phyloP scores from a whole-genome alignment of 1,284 basidiomycete genomes.

The Pseudozyma flocculosa region DNA sequence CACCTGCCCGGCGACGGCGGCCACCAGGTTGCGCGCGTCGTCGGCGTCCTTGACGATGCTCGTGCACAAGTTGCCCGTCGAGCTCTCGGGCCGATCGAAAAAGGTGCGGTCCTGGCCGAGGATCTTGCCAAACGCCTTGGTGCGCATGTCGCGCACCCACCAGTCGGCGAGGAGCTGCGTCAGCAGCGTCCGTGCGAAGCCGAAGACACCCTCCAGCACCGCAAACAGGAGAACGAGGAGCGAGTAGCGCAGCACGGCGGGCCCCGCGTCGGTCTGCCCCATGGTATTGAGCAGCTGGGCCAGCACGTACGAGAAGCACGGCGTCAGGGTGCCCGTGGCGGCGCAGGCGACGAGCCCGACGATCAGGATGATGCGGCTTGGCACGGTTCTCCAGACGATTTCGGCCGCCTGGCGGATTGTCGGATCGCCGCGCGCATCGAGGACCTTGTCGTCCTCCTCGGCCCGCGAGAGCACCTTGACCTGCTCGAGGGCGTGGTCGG shows the following conservation, averaged over 20 bases:
- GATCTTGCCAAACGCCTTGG: slow-evolving; percentile 66
- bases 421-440: not conserved
- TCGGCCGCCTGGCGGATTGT: slow-evolving; percentile 7
- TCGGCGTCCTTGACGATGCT: slow-evolving; percentile 85
- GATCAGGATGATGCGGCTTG: slow-evolving; percentile 70
- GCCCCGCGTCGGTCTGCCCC: slow-evolving; percentile 68
- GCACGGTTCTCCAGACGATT: slow-evolving; percentile 71
- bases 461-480: not conserved
- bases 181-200: slow-evolving; percentile 63
- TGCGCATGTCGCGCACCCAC: slow-evolving; percentile 75
- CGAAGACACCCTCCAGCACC: slow-evolving; percentile 74
- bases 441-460: not conserved
- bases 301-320: slow-evolving; percentile 86
- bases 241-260: slow-evolving; percentile 37
- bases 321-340: slow-evolving; percentile 77
- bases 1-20: slow-evolving; percentile 71
- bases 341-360: slow-evolving; percentile 66
- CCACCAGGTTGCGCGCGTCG: slow-evolving; percentile 78
- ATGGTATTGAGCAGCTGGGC: slow-evolving; percentile 71
- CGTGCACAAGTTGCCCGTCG: slow-evolving; percentile 69
- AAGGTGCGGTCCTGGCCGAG: slow-evolving; percentile 84
- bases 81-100: slow-evolving; percentile 75
- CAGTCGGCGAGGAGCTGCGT: slow-evolving; percentile 69
- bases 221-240: slow-evolving; percentile 68
- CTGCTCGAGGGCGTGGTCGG: not conserved